Conservation (phyloP, 2,329 filamentous ascomycete species). For the Nemania sp. region DNA sequence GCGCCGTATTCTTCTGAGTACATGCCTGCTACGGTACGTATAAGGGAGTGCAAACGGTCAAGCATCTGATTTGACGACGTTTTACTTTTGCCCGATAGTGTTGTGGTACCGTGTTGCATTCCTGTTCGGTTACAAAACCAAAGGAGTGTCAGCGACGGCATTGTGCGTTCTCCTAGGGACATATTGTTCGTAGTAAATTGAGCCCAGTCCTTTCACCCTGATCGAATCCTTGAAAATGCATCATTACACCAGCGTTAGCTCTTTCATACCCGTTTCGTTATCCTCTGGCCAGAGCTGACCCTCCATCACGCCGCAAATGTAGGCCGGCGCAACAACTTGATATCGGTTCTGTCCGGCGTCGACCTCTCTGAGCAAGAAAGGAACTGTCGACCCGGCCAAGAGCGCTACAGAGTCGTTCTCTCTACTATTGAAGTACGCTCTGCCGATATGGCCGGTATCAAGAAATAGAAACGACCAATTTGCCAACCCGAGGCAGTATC, state of each 20-base stretch:
- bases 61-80: too few relatives aligned
- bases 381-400: neutral
- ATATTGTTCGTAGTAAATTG: neutral
- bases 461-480: slow-evolving; percentile 1
- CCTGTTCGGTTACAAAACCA: too few relatives aligned
- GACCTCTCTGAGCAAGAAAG: neutral
- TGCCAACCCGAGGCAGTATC: neutral
- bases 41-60: too few relatives aligned
- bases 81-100: too few relatives aligned
- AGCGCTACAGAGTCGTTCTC: neutral
- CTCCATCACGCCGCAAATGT: slow-evolving; percentile 1
- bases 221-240: too few relatives aligned
- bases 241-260: neutral
- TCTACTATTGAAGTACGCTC: neutral
- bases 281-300: slow-evolving; percentile 1
- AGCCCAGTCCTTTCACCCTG: neutral
- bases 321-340: slow-evolving; percentile 4
- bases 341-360: neutral
- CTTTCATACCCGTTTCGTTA: neutral
- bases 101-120: too few relatives aligned
- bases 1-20: too few relatives aligned
- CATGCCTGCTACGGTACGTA: too few relatives aligned
- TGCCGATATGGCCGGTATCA: neutral
- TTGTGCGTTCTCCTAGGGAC: too few relatives aligned
- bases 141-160: too few relatives aligned